Evolutionary conservation across 805 yeast species (phyloP), one percentile per base, ranked within the genome.

Genomic region (Aciculoconidium aculeatum): DNA sequence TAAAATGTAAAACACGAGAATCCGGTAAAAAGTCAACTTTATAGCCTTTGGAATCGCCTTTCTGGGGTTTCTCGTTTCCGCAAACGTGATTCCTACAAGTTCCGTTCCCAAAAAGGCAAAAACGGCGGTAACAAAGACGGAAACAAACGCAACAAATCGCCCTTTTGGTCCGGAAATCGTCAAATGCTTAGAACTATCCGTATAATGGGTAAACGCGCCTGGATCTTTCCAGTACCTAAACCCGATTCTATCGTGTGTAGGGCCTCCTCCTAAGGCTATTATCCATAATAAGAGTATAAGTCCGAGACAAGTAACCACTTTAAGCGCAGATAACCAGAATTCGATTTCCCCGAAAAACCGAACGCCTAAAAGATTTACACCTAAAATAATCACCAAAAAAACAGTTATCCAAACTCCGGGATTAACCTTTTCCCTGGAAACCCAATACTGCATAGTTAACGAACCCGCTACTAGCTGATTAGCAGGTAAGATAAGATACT

Each of bases 221-320:
- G 87, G 86, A 37, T 72, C 47, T 24, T 65, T 52, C 84, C 85
- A 80, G 55, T 64, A 80, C 45, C 82, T 67, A 59, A 79, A 81
- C 1, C 88, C 90, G 18, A 72, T 55, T 53, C 90, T 68, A 43
- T 80, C 86, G 44, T 77, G 79, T 23, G 67, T 65, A 39, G 90
- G 88, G 16, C 77, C 83, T 31, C 92, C 94, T 36, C 94, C 94
- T 33, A 77, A 61, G 58, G 80, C 78, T 36, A 82, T 70, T 34
- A 77, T 58, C 40, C 80, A 67, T 30, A 80, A 60, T 29, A 80
- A 52, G 10, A 83, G 36, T 34, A 83, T 80, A 27, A 82, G 61
- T n/a, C 81, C 87, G 23, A 76, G 40, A 60, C 77, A 72, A 5
- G 82, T 75, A 21, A 76, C 24, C 18, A 82, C 77, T 56, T 82